Percentiles rank a stretch among this genome's conserved stretches.
phyloP scores from a whole-genome alignment of 108 stramenopile genomes.

The Pseudonitzschia multiseries region DNA sequence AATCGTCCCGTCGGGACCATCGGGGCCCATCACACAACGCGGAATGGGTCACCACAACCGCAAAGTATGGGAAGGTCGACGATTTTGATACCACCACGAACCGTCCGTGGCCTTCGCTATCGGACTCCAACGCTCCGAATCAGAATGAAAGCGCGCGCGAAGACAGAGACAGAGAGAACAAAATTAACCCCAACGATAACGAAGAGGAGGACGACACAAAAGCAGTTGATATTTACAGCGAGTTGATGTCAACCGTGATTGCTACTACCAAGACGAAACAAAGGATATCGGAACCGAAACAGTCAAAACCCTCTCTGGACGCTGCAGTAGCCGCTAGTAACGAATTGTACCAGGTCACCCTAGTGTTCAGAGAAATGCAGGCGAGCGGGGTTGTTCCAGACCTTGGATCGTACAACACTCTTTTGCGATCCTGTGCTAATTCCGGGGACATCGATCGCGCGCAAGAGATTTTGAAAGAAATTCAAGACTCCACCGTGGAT shows the following conservation, averaged over 20 bases:
- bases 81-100: neutral
- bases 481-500: constrained; percentile 22
- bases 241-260: constrained; percentile 61
- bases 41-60: neutral
- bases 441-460: constrained; percentile 68
- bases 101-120: constrained; percentile 15
- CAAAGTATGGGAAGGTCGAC: neutral
- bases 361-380: constrained; percentile 86
- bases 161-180: neutral
- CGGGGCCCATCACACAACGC: neutral
- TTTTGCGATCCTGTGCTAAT: constrained; percentile 73
- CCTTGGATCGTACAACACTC: constrained; percentile 80
- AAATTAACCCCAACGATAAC: too few species aligned
- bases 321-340: neutral
- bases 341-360: constrained; percentile 55
- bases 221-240: constrained; percentile 77
- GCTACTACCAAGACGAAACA: constrained; percentile 10
- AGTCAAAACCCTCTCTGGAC: neutral
- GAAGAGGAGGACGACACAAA: constrained; percentile 24
- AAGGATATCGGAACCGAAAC: neutral
- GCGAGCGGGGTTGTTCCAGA: constrained; percentile 66
- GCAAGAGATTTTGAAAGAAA: constrained; percentile 53
- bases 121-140: constrained; percentile 31
- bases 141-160: neutral
- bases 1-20: neutral